Evolutionary conservation across 331 rosid genomes (phyloP).

Genomic region (Rosa hybrid): DNA sequence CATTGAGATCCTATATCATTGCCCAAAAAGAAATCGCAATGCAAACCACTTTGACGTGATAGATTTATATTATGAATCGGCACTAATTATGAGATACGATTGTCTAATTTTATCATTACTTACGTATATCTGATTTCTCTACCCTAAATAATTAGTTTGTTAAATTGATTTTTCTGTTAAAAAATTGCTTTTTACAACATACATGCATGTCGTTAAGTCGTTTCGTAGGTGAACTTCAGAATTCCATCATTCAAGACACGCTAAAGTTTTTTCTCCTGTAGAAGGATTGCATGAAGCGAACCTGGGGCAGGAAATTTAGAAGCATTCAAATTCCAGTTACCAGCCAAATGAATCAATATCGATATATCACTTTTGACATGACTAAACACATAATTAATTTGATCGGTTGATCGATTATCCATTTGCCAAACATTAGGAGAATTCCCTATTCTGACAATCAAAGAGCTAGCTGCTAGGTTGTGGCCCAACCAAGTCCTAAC

Average conservation of each 20-base stretch:
- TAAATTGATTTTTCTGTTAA: background rate
- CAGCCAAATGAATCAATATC: background rate
- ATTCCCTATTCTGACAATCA: background rate
- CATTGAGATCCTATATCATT: no score
- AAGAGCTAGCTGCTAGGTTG: background rate
- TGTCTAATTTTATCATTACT: background rate
- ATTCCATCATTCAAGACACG: background rate
- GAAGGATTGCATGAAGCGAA: background rate
- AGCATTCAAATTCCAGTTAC: background rate
- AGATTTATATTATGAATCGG: no score
- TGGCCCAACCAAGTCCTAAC: background rate
- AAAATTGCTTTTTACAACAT: background rate
- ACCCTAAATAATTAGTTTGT: background rate
- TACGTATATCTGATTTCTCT: background rate
- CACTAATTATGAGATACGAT: no score
- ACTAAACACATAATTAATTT: background rate
- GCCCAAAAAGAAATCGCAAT: no score
- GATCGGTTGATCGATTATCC: background rate
- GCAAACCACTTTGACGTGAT: no score
- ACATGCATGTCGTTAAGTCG: background rate
- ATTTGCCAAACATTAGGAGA: background rate
- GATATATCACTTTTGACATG: slow-evolving; percentile 9
- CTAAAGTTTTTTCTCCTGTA: background rate
- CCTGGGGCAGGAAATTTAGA: background rate
- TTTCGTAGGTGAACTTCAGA: background rate